phyloP scores from a whole-genome alignment of 2,329 filamentous ascomycete genomes.

The Cercospora citrullina region DNA sequence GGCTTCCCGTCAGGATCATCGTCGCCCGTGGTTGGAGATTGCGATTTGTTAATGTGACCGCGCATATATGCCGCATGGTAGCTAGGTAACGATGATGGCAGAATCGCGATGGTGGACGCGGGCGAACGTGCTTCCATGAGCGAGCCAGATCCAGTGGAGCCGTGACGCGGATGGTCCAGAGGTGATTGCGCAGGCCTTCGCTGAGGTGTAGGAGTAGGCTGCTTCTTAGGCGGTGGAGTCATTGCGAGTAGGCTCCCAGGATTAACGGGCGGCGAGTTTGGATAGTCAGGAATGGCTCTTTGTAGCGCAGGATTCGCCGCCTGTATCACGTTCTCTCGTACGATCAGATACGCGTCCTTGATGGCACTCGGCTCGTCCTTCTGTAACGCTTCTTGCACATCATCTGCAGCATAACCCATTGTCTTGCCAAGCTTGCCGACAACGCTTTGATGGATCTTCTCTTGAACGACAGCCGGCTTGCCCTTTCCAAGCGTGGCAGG shows the following conservation, averaged over 20 bases:
- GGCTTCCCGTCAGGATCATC: slow-evolving; percentile 36
- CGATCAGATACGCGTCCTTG: slow-evolving; percentile 98
- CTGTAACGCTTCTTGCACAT: slow-evolving; percentile 90
- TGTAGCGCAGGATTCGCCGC: slow-evolving; percentile 69
- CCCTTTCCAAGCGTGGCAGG: slow-evolving; percentile 77
- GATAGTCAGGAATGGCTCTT: slow-evolving; percentile 52
- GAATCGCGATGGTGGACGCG: slow-evolving; percentile 80
- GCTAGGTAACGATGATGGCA: slow-evolving; percentile 85
- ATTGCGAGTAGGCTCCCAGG: slow-evolving; percentile 14
- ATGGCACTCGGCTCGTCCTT: slow-evolving; percentile 94
- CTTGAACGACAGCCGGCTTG: slow-evolving; percentile 74
- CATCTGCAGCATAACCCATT: slow-evolving; percentile 93
- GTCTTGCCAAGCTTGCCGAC: slow-evolving; percentile 95
- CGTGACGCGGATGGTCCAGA: slow-evolving; percentile 46
- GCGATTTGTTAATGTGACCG: slow-evolving; percentile 50
- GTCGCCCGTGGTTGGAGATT: slow-evolving; percentile 29
- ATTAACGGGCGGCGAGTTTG: slow-evolving; percentile 33
- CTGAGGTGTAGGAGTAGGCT: slow-evolving; percentile 19
- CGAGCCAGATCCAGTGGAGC: slow-evolving; percentile 45
- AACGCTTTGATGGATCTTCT: slow-evolving; percentile 87
- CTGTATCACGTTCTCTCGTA: slow-evolving; percentile 97
- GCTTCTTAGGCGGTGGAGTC: slow-evolving; percentile 38
- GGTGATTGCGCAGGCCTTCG: slow-evolving; percentile 18
- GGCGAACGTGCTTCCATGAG: slow-evolving; percentile 45
- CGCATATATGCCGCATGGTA: slow-evolving; percentile 92